Evolutionary conservation across 192 early-diverging fungal genomes (phyloP), one percentile per base, ranked within the genome.

Genomic region (Rhizoclosmatium sp.): DNA sequence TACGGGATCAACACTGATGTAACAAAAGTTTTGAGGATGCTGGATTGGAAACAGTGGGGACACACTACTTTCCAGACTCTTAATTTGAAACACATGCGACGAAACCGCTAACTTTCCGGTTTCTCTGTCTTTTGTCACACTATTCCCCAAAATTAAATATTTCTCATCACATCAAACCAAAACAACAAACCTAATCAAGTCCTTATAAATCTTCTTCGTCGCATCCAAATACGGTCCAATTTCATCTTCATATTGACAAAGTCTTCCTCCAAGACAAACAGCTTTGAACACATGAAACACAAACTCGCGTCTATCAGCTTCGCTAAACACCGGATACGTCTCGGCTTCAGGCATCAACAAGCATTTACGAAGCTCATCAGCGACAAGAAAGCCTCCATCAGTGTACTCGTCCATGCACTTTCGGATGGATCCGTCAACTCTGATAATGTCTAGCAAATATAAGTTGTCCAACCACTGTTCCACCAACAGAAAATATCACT

Each of bases 11-110:
- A 90, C 79, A 40, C 67, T 79, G 39, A 90, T 64, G 59, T 85
- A 84, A 60, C 81, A 83, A 76, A 90, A 90, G 78, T 90, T 90
- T 84, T 90, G 89, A 21, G 85, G 86, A 62, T 90, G 89, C 54
- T 80, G 45, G n/a, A 81, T 71, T 16, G 89, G 89, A 65, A 89
- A 90, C 73, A 90, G 76, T 10, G 88, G 88, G 51, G 87, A 86
- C 23, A 82, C 79, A 14, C 78, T 16, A 19, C 5, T 76, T 16
- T 87, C 84, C 4, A 87, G 40, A 31, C 48, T 62, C 3, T 41
- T 76, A 62, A 89, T 82, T 54, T 80, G 80, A 61, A 70, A 89
- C 16, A 85, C 85, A 3, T 65, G 78, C 1, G 87, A 85, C 19
- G 86, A 39, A 10, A 88, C 82, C 46, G 56, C 46, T 12, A 88